Percentiles rank a stretch among this genome's conserved stretches.
Evolutionary conservation across 1,139 yeast species (phyloP).

Genomic region (Candida sojae): DNA sequence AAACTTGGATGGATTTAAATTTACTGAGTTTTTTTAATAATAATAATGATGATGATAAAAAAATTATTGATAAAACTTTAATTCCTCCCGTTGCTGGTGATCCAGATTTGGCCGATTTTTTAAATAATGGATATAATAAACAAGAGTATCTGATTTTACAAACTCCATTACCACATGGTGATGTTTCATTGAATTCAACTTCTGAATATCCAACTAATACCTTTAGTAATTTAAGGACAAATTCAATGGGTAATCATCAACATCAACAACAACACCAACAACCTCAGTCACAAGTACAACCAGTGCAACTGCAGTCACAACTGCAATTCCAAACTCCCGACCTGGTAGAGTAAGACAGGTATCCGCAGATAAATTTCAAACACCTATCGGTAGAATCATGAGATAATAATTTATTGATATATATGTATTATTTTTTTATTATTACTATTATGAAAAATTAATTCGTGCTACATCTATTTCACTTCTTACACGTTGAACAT

Average conservation of each 20-base stretch:
- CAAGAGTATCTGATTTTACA: conserved; percentile 2
- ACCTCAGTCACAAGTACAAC: conserved; percentile 6
- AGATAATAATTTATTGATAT: conserved; percentile 17
- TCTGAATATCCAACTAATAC: conserved; percentile 33
- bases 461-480: conserved; percentile 8
- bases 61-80: conserved; percentile 32
- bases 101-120: conserved; percentile 11
- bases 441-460: conserved; percentile 1
- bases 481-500: conserved; percentile 1
- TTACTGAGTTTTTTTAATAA: conserved; percentile 27
- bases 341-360: conserved; percentile 39
- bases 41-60: conserved; percentile 18
- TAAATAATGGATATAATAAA: conserved; percentile 8
- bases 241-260: conserved; percentile 17
- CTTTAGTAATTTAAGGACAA: conserved; percentile 23
- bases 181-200: conserved; percentile 18
- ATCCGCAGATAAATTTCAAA: conserved; percentile 44
- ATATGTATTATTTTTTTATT: no score
- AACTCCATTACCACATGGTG: conserved; percentile 9
- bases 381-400: conserved; percentile 43
- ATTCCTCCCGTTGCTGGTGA: conserved; percentile 26
- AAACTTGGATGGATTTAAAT: conserved; percentile 39
- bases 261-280: conserved; percentile 4
- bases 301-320: conserved; percentile 13
- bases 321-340: conserved; percentile 39